phyloP scores from a whole-genome alignment of 352 stramenopile species.

The Aphanomyces stellatus region DNA sequence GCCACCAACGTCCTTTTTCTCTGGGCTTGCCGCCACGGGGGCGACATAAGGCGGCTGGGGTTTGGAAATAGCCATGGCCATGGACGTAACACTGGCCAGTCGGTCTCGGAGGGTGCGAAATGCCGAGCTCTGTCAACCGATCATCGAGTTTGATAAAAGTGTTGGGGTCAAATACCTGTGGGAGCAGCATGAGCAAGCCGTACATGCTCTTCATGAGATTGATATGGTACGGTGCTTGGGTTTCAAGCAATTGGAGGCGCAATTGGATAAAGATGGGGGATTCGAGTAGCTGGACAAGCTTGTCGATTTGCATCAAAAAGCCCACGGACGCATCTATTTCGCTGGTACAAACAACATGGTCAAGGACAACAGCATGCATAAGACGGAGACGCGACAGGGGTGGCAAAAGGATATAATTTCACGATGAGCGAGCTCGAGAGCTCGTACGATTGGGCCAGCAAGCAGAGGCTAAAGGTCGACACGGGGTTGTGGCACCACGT shows the following conservation, averaged over 20 bases:
- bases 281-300: slow-evolving; percentile 98
- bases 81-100: slow-evolving; percentile 78
- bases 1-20: slow-evolving; percentile 19
- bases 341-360: slow-evolving; percentile 49
- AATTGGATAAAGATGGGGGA: slow-evolving; percentile 99
- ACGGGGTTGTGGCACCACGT: slow-evolving; percentile 98
- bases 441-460: slow-evolving; percentile 97
- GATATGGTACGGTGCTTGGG: slow-evolving; percentile 90
- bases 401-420: slow-evolving; percentile 84
- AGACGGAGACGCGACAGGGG: background rate
- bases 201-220: slow-evolving; percentile 97
- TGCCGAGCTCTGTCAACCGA: slow-evolving; percentile 37
- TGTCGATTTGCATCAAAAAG: slow-evolving; percentile 99
- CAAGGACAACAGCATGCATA: slow-evolving; percentile 22
- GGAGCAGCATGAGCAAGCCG: slow-evolving; percentile 95
- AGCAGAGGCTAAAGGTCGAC: slow-evolving; percentile 95
- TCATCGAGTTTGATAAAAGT: background rate
- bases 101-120: slow-evolving; percentile 79
- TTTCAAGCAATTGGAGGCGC: slow-evolving; percentile 96
- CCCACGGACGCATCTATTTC: slow-evolving; percentile 95
- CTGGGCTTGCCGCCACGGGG: background rate
- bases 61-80: slow-evolving; percentile 73
- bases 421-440: slow-evolving; percentile 93
- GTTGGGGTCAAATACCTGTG: slow-evolving; percentile 50
- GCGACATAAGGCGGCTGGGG: slow-evolving; percentile 44